Conservation (phyloP, 768 basidiomycete species). For the Tylopilus felleus region DNA sequence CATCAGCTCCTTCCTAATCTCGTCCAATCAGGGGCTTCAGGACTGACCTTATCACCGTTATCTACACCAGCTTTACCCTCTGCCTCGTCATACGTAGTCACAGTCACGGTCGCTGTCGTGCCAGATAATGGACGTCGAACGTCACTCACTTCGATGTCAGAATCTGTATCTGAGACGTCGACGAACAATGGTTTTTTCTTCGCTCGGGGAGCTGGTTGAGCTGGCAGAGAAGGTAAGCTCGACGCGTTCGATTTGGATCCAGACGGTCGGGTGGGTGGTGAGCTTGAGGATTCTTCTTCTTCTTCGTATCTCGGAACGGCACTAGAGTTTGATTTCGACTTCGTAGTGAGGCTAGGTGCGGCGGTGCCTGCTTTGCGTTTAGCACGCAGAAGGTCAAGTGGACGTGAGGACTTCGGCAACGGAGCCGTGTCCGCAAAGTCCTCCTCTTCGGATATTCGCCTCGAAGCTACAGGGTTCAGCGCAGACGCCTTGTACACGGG, state of each 20-base stretch:
- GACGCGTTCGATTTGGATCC: neutral
- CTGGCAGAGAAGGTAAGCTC: neutral
- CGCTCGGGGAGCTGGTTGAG: neutral
- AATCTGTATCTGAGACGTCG: slow-evolving; percentile 24
- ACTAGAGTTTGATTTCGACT: neutral
- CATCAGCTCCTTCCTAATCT: neutral
- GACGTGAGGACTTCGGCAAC: slow-evolving; percentile 21
- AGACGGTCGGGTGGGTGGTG: neutral
- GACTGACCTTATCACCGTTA: slow-evolving; percentile 9
- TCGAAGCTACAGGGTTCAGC: neutral
- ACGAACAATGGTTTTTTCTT: slow-evolving; percentile 19
- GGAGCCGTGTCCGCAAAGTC: slow-evolving; percentile 4
- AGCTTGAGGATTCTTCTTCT: slow-evolving; percentile 9
- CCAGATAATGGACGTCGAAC: neutral
- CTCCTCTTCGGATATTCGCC: slow-evolving; percentile 5
- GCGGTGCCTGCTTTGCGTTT: slow-evolving; percentile 1
- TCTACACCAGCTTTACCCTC: neutral
- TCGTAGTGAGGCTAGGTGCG: neutral
- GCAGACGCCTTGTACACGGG: neutral
- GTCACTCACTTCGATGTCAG: slow-evolving; percentile 19
- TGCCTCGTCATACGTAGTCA: neutral
- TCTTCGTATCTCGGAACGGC: slow-evolving; percentile 8
- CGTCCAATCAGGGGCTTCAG: neutral
- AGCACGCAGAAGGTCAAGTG: slow-evolving; percentile 26
- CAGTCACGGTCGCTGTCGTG: neutral